Evolutionary conservation across 1,139 yeast genomes (phyloP), one percentile per base, ranked within the genome.

Genomic region (Taphrina wiesneri): DNA sequence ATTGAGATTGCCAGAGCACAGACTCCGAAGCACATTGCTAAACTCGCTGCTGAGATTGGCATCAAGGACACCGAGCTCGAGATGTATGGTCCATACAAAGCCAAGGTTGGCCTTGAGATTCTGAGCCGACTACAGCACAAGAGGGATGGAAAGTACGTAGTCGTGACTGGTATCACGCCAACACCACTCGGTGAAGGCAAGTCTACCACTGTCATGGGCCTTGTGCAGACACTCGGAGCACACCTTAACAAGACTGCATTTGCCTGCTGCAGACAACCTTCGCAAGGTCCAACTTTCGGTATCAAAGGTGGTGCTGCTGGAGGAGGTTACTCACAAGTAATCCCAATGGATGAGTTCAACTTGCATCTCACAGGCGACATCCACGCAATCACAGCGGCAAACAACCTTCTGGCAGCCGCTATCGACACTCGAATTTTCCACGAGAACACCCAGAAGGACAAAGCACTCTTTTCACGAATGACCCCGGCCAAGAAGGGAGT

Each of bases 261-360:
- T 75, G 99, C 99, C 70, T 92, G 90, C 75, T 97, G 93, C 68
- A 88, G 99, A 79, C 99, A 93, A 78, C 99, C 99, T 52, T 88
- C 96, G 19, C 92, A 93, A 97, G 99, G 99, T 64, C 99, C 99
- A 69, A 93, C 99, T 23, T 93, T 93, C 74, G 99, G 99, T 79
- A 91, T 93, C 75, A 93, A 67, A 36, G 69, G 69, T 49, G 99
- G 99, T 79, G 99, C 99, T 70, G 98, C 99, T 21, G 99, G 99
- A 76, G 99, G 99, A 76, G 99, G 99, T 69, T 93, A 92, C 79
- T 88, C 98, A 9, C 98, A 93, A 80, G 98, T 93, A 62, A 91
- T 93, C 75, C 99, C 99, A 70, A 93, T 93, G 99, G 99, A 93
- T 77, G 99, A 93, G 79, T 93, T 93, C 82, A 93, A 93, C 81